Percentiles rank a stretch among this genome's conserved stretches.
Evolutionary conservation across 345 rosid genomes (phyloP).

Genomic region (thale cress (Arabidopsis thaliana)): DNA sequence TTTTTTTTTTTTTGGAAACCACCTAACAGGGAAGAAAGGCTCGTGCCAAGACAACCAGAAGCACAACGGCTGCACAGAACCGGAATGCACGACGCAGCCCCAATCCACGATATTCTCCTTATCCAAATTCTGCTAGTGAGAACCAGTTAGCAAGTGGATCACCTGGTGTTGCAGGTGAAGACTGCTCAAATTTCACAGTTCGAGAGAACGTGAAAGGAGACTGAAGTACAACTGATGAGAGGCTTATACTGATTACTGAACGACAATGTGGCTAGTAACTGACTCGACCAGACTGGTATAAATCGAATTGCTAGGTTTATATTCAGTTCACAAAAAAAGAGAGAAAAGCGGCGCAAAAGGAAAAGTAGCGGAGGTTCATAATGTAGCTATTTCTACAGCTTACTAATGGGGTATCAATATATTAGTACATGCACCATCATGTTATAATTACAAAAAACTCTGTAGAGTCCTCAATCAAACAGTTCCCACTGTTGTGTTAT

Average conservation of each 20-base stretch:
- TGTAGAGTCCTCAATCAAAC: constrained; percentile 50
- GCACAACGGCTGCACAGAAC: constrained; percentile 77
- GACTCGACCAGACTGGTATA: constrained; percentile 28
- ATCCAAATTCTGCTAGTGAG: constrained; percentile 56
- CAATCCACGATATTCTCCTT: constrained; percentile 58
- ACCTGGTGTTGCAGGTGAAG: constrained; percentile 62
- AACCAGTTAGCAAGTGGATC: constrained; percentile 65
- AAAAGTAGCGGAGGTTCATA: constrained; percentile 21
- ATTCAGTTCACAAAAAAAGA: constrained; percentile 19
- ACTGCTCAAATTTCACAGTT: constrained; percentile 58
- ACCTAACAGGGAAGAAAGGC: constrained; percentile 86
- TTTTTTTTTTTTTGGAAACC: constrained; percentile 24
- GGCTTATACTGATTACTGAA: constrained; percentile 25
- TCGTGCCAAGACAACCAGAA: constrained; percentile 74
- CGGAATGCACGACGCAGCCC: constrained; percentile 66
- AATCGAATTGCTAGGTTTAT: constrained; percentile 15
- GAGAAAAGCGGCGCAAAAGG: constrained; percentile 1
- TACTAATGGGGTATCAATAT: constrained; percentile 1
- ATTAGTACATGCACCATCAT: constrained; percentile 5
- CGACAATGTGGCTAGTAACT: constrained; percentile 14
- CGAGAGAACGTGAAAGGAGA: constrained; percentile 46
- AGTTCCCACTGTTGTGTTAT: constrained; percentile 55
- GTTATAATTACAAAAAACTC: neutral
- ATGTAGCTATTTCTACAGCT: constrained; percentile 13
- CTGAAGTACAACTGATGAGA: constrained; percentile 27